These are phyloP conservation scores for Paramecium tetraurelia DNA, from an alignment of 73 alveolate species.

Conservation along the genomic window DNA sequence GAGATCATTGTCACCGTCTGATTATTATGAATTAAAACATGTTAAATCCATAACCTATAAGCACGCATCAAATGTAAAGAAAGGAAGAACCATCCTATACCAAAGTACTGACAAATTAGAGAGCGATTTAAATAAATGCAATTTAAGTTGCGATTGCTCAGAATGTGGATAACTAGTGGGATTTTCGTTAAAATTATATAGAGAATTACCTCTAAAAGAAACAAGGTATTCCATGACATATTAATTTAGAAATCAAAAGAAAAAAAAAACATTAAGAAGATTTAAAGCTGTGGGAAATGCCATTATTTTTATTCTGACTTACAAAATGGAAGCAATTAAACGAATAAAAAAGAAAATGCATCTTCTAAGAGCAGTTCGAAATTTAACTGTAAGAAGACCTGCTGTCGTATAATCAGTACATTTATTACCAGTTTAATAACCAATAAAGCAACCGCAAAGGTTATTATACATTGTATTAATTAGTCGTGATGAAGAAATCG, in stretches of 20 bases:
- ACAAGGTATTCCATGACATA: not conserved
- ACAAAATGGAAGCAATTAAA: not conserved
- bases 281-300: conserved; percentile 39
- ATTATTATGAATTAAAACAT: conserved; percentile 5
- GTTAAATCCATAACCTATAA: not conserved
- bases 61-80: not conserved
- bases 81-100: not conserved
- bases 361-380: not conserved
- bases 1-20: not conserved
- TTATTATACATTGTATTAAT: not conserved
- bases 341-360: conserved; percentile 1
- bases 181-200: not conserved
- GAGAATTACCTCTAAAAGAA: not conserved
- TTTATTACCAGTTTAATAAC: not conserved
- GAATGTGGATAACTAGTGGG: not conserved
- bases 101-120: not conserved
- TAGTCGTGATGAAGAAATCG: conserved; percentile 4
- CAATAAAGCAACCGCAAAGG: not conserved
- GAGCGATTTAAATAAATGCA: not conserved
- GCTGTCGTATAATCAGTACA: not conserved
- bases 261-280: not conserved
- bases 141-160: conserved; percentile 19
- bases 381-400: not conserved
- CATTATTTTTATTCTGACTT: not conserved
- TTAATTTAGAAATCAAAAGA: not conserved